These are phyloP conservation scores for Musa troglodytarum DNA, from an alignment of 176 grass and related monocot genomes.

Conservation along the genomic window DNA sequence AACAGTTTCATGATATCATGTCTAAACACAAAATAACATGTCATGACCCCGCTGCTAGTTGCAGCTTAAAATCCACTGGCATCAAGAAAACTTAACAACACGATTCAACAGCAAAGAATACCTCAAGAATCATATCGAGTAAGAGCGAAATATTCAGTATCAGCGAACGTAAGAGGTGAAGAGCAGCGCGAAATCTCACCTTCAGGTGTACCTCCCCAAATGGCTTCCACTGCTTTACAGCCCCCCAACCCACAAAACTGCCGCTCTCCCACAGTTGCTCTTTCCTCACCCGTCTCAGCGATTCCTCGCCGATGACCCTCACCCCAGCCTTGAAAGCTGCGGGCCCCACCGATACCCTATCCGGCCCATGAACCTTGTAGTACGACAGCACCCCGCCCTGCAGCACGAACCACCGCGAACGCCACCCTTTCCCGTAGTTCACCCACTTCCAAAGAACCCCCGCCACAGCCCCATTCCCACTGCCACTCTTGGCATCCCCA, in stretches of 20 bases:
- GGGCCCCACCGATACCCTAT: constrained; percentile 25
- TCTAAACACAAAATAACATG: too few relatives aligned
- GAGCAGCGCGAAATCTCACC: constrained; percentile 31
- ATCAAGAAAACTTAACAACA: background rate
- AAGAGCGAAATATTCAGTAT: background rate
- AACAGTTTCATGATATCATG: too few relatives aligned
- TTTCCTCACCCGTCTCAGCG: constrained; percentile 33
- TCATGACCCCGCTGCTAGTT: too few relatives aligned
- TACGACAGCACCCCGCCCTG: constrained; percentile 84
- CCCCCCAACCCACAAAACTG: constrained; percentile 25
- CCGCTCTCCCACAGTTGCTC: constrained; percentile 18
- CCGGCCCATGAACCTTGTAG: constrained; percentile 70
- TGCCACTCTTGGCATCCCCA: constrained; percentile 8
- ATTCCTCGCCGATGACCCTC: constrained; percentile 73
- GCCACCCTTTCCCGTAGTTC: constrained; percentile 93
- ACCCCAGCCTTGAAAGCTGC: constrained; percentile 26
- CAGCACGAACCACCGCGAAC: constrained; percentile 73
- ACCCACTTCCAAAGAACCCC: constrained; percentile 95
- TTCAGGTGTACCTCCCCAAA: constrained; percentile 96
- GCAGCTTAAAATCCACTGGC: background rate
- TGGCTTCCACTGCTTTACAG: constrained; percentile 64
- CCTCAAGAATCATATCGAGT: background rate
- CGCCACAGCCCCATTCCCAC: constrained; percentile 14
- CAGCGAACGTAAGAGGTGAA: background rate
- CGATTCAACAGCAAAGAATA: background rate